Evolutionary conservation across 108 stramenopile species (phyloP).

Genomic region (Seminavis robusta): DNA sequence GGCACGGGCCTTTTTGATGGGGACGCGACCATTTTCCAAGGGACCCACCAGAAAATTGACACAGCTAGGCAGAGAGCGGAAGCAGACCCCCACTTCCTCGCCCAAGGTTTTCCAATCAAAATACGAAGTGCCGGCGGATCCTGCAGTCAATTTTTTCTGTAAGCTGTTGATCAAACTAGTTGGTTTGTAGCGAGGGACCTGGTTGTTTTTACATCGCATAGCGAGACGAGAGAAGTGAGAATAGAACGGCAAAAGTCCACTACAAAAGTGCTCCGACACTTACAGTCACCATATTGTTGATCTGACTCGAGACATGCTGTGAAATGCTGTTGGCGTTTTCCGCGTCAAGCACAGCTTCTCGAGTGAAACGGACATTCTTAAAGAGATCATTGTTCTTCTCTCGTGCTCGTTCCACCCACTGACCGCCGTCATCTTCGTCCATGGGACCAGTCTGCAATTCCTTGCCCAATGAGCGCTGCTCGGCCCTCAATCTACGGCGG

Average conservation of each 20-base stretch:
- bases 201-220: no score
- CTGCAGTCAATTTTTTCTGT: slow-evolving; percentile 34
- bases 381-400: slow-evolving; percentile 72
- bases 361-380: slow-evolving; percentile 62
- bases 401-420: slow-evolving; percentile 29
- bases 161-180: slow-evolving; percentile 47
- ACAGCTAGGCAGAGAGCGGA: slow-evolving; percentile 65
- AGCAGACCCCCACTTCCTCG: slow-evolving; percentile 66
- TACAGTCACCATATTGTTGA: slow-evolving; percentile 76
- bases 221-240: not conserved
- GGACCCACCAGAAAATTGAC: slow-evolving; percentile 74
- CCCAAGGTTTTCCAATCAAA: slow-evolving; percentile 78
- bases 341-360: slow-evolving; percentile 85
- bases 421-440: slow-evolving; percentile 17
- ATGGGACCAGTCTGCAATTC: slow-evolving; percentile 12
- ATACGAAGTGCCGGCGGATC: slow-evolving; percentile 14
- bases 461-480: no score
- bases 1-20: slow-evolving; percentile 41
- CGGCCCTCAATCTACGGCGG: slow-evolving; percentile 56
- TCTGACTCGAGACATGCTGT: slow-evolving; percentile 50
- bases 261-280: slow-evolving; percentile 10
- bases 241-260: not conserved
- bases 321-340: slow-evolving; percentile 77
- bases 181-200: slow-evolving; percentile 86
- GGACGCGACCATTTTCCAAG: slow-evolving; percentile 26